Conservation (phyloP, 2,329 filamentous ascomycete species). For the Fusarium lateritium region DNA sequence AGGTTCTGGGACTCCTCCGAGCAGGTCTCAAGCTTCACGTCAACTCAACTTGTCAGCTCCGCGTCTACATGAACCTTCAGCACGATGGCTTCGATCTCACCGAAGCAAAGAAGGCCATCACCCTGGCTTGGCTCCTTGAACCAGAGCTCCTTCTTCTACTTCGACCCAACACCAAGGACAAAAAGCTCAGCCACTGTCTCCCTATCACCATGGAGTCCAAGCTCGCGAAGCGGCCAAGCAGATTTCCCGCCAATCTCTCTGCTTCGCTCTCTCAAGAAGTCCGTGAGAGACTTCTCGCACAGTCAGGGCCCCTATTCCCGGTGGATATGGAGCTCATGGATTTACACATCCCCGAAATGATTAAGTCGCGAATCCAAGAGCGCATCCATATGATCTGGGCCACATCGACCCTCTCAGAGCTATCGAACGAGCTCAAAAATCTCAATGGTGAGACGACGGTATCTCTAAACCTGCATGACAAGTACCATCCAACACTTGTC, state of each 20-base stretch:
- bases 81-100: constrained; percentile 24
- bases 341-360: constrained; percentile 15
- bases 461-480: constrained; percentile 2
- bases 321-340: constrained; percentile 16
- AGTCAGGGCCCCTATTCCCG: constrained; percentile 2
- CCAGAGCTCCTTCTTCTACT: constrained; percentile 23
- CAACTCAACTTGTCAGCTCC: constrained; percentile 47
- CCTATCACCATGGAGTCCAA: constrained; percentile 27
- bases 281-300: constrained; percentile 2
- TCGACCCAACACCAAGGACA: constrained; percentile 7
- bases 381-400: constrained; percentile 37
- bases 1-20: constrained; percentile 24
- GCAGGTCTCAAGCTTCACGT: constrained; percentile 36
- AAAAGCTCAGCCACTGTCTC: constrained; percentile 5
- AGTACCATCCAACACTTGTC: constrained; percentile 9
- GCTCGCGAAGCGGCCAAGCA: constrained; percentile 15
- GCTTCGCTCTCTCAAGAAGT: background rate
- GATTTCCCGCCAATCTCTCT: constrained; percentile 9
- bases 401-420: constrained; percentile 11
- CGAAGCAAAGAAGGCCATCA: constrained; percentile 29
- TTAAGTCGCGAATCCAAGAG: constrained; percentile 22
- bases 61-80: constrained; percentile 20
- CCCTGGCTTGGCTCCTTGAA: constrained; percentile 36
- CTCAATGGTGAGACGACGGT: constrained; percentile 27
- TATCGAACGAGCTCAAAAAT: constrained; percentile 13